phyloP scores from a whole-genome alignment of 2,329 filamentous ascomycete genomes.

The Phoma sp. region DNA sequence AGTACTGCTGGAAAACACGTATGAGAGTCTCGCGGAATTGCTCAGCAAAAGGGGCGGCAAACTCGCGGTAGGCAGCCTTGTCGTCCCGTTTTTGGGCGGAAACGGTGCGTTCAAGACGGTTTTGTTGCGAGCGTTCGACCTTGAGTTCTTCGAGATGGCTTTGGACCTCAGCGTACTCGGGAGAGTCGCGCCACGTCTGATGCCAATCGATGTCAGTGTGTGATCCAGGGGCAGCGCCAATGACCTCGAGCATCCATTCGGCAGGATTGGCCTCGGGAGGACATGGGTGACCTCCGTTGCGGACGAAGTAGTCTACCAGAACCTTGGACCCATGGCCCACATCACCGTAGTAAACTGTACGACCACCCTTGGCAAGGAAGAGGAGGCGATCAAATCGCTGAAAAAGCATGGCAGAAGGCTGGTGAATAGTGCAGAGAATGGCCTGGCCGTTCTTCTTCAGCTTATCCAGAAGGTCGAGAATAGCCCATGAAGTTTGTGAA shows the following conservation, averaged over 20 bases:
- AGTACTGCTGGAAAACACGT: constrained; percentile 89
- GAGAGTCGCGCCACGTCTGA: constrained; percentile 55
- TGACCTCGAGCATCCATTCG: constrained; percentile 75
- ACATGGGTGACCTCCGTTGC: constrained; percentile 70
- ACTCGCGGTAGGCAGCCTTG: constrained; percentile 71
- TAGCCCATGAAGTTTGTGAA: constrained; percentile 91
- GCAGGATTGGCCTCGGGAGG: constrained; percentile 76
- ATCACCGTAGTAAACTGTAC: constrained; percentile 81
- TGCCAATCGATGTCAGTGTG: constrained; percentile 59
- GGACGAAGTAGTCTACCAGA: constrained; percentile 77
- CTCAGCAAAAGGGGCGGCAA: constrained; percentile 73
- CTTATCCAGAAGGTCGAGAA: constrained; percentile 86
- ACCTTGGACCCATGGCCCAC: constrained; percentile 73
- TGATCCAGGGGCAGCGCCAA: constrained; percentile 58
- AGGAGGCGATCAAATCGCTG: constrained; percentile 85
- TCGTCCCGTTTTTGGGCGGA: constrained; percentile 52
- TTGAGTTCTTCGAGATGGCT: constrained; percentile 55
- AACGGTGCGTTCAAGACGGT: constrained; percentile 44
- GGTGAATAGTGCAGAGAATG: constrained; percentile 96
- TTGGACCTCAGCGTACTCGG: constrained; percentile 54
- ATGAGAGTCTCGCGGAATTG: constrained; percentile 72
- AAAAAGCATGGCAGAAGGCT: constrained; percentile 94
- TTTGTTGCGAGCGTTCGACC: constrained; percentile 44
- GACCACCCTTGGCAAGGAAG: constrained; percentile 76
- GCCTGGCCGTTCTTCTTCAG: constrained; percentile 81